Evolutionary conservation across 2,329 filamentous ascomycete genomes (phyloP).

Genomic region (Fusarium penzigii): DNA sequence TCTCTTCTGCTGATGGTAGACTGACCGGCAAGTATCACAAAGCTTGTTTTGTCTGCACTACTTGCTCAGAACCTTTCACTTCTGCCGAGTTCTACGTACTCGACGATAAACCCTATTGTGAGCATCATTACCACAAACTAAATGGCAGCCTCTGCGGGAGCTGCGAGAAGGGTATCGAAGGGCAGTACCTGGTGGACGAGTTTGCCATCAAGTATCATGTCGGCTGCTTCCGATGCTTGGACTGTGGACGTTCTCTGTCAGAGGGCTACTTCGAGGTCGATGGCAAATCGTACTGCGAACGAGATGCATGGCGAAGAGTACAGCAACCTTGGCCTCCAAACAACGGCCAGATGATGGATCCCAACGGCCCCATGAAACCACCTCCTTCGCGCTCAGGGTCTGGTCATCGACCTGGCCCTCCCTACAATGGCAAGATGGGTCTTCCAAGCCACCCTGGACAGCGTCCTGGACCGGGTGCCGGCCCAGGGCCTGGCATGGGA

Average conservation of each 20-base stretch:
- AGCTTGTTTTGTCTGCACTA: slow-evolving; percentile 87
- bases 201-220: slow-evolving; percentile 79
- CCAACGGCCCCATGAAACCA: slow-evolving; percentile 17
- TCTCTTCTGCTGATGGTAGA: slow-evolving; percentile 90
- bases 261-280: slow-evolving; percentile 92
- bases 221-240: slow-evolving; percentile 79
- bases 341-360: slow-evolving; percentile 5
- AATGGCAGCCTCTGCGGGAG: slow-evolving; percentile 83
- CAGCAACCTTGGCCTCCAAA: slow-evolving; percentile 32
- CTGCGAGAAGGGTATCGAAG: slow-evolving; percentile 87
- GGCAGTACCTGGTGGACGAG: slow-evolving; percentile 87
- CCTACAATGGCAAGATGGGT: slow-evolving; percentile 25
- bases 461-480: slow-evolving; percentile 13
- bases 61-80: slow-evolving; percentile 77
- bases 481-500: slow-evolving; percentile 18
- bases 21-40: slow-evolving; percentile 95
- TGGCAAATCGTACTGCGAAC: slow-evolving; percentile 80
- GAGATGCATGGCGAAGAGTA: slow-evolving; percentile 69
- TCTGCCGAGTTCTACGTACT: slow-evolving; percentile 93
- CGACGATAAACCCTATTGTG: slow-evolving; percentile 84
- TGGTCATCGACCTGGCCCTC: slow-evolving; percentile 18
- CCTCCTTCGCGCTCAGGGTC: slow-evolving; percentile 14
- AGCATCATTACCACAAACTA: slow-evolving; percentile 86
- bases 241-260: slow-evolving; percentile 71
- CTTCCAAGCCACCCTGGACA: slow-evolving; percentile 29